Percentiles rank a stretch among this genome's conserved stretches.
These are phyloP conservation scores for Magnolia kwangsiensis DNA, from an alignment of 164 flowering plant species.

Conservation along the genomic window DNA sequence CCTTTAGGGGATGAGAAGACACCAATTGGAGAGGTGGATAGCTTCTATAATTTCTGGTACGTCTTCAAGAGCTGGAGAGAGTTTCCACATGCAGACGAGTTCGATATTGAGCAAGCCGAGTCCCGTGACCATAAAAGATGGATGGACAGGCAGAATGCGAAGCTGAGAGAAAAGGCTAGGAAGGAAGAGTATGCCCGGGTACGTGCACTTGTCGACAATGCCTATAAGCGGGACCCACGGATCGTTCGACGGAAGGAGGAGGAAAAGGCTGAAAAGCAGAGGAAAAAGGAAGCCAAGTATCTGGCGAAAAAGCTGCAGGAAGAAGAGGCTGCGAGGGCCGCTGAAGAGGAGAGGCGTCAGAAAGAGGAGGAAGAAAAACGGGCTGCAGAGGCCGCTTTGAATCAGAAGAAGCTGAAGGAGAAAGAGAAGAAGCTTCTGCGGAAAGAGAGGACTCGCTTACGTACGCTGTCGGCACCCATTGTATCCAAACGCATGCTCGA, in stretches of 20 bases:
- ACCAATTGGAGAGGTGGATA: conserved; percentile 61
- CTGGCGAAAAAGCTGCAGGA: conserved; percentile 76
- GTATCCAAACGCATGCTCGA: conserved; percentile 28
- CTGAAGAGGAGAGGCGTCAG: conserved; percentile 64
- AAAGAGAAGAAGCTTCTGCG: conserved; percentile 74
- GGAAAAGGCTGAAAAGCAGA: conserved; percentile 73
- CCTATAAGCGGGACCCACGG: conserved; percentile 85
- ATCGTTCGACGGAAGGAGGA: conserved; percentile 69
- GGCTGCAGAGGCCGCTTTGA: conserved; percentile 66
- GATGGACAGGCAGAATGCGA: conserved; percentile 98
- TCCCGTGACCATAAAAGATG: conserved; percentile 94
- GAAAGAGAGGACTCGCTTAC: conserved; percentile 74
- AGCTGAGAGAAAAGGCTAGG: conserved; percentile 81
- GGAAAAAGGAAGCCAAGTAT: conserved; percentile 70
- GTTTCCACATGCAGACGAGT: conserved; percentile 89
- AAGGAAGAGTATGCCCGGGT: conserved; percentile 79
- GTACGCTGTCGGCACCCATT: conserved; percentile 55
- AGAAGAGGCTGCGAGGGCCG: conserved; percentile 75
- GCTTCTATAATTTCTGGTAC: conserved; percentile 83
- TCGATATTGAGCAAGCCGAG: conserved; percentile 91
- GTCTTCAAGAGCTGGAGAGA: conserved; percentile 92
- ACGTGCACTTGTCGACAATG: conserved; percentile 83
- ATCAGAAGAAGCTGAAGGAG: conserved; percentile 57
- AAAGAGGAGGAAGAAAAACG: conserved; percentile 71
- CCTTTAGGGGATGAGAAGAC: conserved; percentile 68